A percentile compares a stretch with the other conserved stretches of the same genome.
Evolutionary conservation across 805 yeast species (phyloP).

Genomic region (Wickerhamiella shivajii): DNA sequence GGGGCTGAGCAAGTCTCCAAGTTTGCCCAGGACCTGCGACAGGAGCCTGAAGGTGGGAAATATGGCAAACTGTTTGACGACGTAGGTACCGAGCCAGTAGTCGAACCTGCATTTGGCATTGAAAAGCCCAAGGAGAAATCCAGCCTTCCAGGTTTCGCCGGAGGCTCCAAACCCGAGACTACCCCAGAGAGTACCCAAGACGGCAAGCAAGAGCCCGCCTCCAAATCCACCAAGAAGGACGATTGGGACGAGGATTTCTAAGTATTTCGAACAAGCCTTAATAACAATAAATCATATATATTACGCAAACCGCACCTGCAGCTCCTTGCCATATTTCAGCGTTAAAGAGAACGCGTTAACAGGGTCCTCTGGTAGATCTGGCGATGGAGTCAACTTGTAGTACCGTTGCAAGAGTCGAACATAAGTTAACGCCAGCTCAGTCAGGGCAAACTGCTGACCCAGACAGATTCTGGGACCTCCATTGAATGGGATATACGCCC

Average conservation of each 20-base stretch:
- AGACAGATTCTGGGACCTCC: constrained; percentile 36
- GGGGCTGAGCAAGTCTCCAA: constrained; percentile 54
- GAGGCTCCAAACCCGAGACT: too few relatives aligned
- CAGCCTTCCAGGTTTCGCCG: too few relatives aligned
- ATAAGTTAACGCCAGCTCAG: constrained; percentile 30
- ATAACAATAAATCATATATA: too few relatives aligned
- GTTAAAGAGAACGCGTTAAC: constrained; percentile 2
- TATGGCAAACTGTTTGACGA: constrained; percentile 17
- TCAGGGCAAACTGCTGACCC: constrained; percentile 36
- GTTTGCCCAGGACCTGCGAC: constrained; percentile 34
- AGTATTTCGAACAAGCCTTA: too few relatives aligned
- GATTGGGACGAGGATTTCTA: too few relatives aligned
- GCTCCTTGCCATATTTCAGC: constrained; percentile 4
- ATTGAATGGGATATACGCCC: constrained; percentile 33
- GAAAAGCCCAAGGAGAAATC: too few relatives aligned
- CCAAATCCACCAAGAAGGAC: too few relatives aligned
- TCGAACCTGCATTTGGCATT: too few relatives aligned
- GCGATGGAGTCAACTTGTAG: constrained; percentile 3
- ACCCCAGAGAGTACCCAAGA: too few relatives aligned
- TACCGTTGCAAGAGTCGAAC: constrained; percentile 26
- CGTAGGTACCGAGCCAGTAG: constrained; percentile 1
- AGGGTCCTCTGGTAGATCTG: constrained; percentile 2
- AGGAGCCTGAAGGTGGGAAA: constrained; percentile 7
- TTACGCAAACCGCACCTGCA: constrained; percentile 4
- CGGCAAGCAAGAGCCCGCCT: too few relatives aligned